Evolutionary conservation across 139 green algal species (phyloP).

Genomic region (Chlorella sp.): DNA sequence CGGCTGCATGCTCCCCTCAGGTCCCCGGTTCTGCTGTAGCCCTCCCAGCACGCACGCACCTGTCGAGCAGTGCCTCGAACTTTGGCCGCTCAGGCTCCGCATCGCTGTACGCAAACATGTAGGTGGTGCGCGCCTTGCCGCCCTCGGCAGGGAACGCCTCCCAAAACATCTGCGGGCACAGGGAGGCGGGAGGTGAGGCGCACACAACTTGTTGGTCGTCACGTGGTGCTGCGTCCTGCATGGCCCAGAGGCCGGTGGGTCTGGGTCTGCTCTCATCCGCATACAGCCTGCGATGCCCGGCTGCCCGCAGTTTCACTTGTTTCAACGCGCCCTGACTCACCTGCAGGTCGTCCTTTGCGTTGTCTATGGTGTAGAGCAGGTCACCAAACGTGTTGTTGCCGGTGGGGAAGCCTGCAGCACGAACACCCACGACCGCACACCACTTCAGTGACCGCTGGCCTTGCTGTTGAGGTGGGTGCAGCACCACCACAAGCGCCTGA

Average conservation of each 20-base stretch:
- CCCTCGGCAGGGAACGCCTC: conserved; percentile 64
- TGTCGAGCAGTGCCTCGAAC: conserved; percentile 63
- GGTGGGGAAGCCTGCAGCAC: conserved; percentile 22
- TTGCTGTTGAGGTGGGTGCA: too few species aligned
- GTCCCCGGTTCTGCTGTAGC: too few species aligned
- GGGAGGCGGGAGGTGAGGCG: neutral
- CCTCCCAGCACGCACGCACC: too few species aligned
- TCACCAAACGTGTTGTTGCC: conserved; percentile 52
- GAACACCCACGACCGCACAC: too few species aligned
- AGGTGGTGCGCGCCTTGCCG: conserved; percentile 66
- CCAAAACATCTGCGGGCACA: conserved; percentile 74
- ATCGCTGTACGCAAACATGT: conserved; percentile 87
- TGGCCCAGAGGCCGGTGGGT: too few species aligned
- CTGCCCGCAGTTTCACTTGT: too few species aligned
- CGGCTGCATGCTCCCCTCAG: too few species aligned
- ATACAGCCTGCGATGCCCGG: too few species aligned
- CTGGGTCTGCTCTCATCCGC: too few species aligned
- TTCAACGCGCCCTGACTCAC: conserved; percentile 11
- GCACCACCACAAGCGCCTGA: too few species aligned
- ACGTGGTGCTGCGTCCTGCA: too few species aligned
- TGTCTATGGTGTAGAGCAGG: conserved; percentile 50
- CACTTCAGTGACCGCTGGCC: too few species aligned
- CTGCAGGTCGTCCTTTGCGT: conserved; percentile 53
- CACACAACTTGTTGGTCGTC: neutral
- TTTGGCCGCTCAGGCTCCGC: conserved; percentile 49